Base-by-base conservation (phyloP, 371 early-diverging fungal species). In the Blastocladiella emersonii region DNA sequence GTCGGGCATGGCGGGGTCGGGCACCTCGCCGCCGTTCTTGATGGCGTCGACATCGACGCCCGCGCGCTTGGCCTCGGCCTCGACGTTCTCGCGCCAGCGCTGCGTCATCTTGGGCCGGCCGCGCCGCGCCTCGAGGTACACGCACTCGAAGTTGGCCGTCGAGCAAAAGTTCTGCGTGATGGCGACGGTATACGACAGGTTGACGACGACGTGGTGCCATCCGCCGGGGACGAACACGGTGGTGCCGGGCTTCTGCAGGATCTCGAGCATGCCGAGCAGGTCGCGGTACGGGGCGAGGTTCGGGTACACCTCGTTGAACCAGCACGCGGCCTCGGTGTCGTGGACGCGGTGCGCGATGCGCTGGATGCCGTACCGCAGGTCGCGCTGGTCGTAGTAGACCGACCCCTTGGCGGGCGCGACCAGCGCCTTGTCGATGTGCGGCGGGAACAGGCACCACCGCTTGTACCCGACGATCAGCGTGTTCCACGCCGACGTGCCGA, bases 221-320 rank as follows among this genome's bases (percentile, higher is more conserved):
- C 89, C 91, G 39, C 88, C 87, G 30, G 91, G 91, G 0, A 91
- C 90, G 74, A 85, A 91, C 45, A 91, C 85, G 13, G 84, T 87
- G 71, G 89, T 89, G 0, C 88, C 88, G 2, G 89, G 89, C 27
- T 76, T 69, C 64, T 91, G 91, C 41, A 87, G 63, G 8, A 86
- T 82, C 60, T 91, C 81, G 3, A 88, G 70, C 84, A 89, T 85
- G 0, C 85, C 87, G 49, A 79, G 73, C 62, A 75, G 66, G 60
- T 86, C 77, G 25, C 79, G 83, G 23, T 56, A 23, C 25, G 67
- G 59, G 27, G 59, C 59, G 34, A 84, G 73, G 34, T 70, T 77
- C 1, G 89, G 87, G 62, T 83, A 87, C 8, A 89, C 87, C 32
- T 77, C 71, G 36, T 78, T 77, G 64, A 86, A 91, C 91, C 91